These are phyloP conservation scores for Euphorbia peplus DNA, from an alignment of 345 rosid species.

Conservation along the genomic window DNA sequence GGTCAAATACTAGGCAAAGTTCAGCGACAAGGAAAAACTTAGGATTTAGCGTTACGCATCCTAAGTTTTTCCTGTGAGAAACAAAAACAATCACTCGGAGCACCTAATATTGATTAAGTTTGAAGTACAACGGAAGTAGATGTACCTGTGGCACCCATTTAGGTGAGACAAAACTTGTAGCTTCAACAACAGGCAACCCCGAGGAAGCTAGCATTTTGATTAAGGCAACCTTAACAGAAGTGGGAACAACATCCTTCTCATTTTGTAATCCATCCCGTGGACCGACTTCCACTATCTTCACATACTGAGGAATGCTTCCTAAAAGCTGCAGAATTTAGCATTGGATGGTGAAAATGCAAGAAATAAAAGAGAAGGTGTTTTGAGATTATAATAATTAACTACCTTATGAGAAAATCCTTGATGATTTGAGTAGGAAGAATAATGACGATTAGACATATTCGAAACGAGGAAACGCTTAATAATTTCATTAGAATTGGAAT, in stretches of 20 bases:
- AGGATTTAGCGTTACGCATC: too few species aligned
- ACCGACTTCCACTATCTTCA: slow-evolving; percentile 79
- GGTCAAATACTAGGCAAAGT: neutral
- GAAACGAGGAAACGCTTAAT: too few species aligned
- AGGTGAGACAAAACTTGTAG: slow-evolving; percentile 77
- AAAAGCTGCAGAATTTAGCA: slow-evolving; percentile 35
- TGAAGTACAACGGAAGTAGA: neutral
- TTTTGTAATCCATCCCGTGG: slow-evolving; percentile 72
- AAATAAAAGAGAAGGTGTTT: neutral
- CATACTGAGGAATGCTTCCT: slow-evolving; percentile 44
- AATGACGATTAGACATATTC: too few species aligned
- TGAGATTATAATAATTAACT: too few species aligned
- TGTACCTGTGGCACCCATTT: slow-evolving; percentile 78
- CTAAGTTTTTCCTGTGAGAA: too few species aligned
- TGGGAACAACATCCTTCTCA: slow-evolving; percentile 55
- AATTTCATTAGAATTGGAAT: too few species aligned
- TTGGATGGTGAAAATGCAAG: neutral
- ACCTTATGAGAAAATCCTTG: too few species aligned
- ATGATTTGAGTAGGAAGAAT: too few species aligned
- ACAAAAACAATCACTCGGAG: neutral
- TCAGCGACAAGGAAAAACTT: neutral
- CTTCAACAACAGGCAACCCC: slow-evolving; percentile 63
- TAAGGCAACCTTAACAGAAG: slow-evolving; percentile 54
- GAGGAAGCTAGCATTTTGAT: slow-evolving; percentile 50
- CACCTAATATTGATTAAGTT: neutral